Percentiles rank a stretch among this genome's conserved stretches.
phyloP scores from a whole-genome alignment of 306 rosid species.

The Cucumis sativus region Cucumber_9930_V3 NC_026660.2:6518001-6518500 shows the following conservation, averaged over 20 bases:
- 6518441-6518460: background rate
- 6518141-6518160: background rate
- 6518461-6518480: background rate
- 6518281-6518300: background rate
- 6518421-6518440: background rate
- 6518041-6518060: background rate
- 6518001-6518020: background rate
- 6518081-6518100: background rate
- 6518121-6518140: background rate
- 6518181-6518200: background rate
- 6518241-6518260: background rate
- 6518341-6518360: background rate
- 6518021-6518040: background rate
- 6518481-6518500: background rate
- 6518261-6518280: background rate
- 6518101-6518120: background rate
- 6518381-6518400: background rate
- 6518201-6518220: background rate
- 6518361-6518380: background rate
- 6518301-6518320: background rate
- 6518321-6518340: background rate
- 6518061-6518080: background rate
- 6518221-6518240: background rate
- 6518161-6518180: background rate
- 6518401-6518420: background rate